A percentile compares a stretch with the other conserved stretches of the same genome.
Evolutionary conservation across 495 filamentous ascomycete species (phyloP).

Genomic region (Lichina pygmaea): DNA sequence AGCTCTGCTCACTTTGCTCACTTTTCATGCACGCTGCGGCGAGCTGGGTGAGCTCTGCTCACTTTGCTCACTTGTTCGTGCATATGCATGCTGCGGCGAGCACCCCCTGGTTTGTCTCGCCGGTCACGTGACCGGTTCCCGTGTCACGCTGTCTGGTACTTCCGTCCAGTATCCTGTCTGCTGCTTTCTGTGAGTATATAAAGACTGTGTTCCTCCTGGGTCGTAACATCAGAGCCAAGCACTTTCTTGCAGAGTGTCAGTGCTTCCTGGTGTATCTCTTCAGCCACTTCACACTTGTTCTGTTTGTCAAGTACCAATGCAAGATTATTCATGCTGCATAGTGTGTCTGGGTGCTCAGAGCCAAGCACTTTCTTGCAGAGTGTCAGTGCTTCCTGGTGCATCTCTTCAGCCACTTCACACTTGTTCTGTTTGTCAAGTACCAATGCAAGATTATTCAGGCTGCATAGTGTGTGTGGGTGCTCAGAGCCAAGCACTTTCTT

Average conservation of each 20-base stretch:
- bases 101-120: no score
- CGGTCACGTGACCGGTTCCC: no score
- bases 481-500: constrained; percentile 1
- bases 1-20: no score
- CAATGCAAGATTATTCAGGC: neutral
- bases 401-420: neutral
- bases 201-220: no score
- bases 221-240: neutral
- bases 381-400: neutral
- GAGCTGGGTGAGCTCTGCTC: no score
- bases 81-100: no score
- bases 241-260: constrained; percentile 1
- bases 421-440: neutral
- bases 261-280: constrained; percentile 1
- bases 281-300: constrained; percentile 3
- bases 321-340: constrained; percentile 1
- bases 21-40: no score
- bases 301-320: neutral
- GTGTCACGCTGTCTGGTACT: no score
- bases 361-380: neutral
- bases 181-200: neutral
- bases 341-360: neutral
- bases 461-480: constrained; percentile 1
- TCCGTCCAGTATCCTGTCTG: neutral
- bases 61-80: no score